Percentiles rank a stretch among this genome's conserved stretches.
These are phyloP conservation scores for Colletotrichum truncatum DNA, from an alignment of 2,329 filamentous ascomycete species.

Conservation along the genomic window DNA sequence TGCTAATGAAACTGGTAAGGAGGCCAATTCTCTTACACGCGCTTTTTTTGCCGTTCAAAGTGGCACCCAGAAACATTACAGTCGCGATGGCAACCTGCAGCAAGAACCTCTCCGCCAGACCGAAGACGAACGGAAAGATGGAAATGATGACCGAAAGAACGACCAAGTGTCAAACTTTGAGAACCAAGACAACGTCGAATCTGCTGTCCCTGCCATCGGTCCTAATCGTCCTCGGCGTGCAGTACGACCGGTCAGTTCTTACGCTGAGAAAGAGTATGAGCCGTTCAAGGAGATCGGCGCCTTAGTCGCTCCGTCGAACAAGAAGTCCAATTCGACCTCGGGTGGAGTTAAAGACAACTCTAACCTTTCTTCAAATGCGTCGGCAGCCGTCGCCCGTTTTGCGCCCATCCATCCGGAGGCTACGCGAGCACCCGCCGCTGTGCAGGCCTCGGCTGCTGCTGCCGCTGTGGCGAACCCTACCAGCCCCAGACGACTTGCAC, in stretches of 20 bases:
- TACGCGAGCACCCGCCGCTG: not conserved
- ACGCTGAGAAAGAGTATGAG: no score
- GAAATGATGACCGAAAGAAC: not conserved
- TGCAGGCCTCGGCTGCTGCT: not conserved
- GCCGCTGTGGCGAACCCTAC: no score
- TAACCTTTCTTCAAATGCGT: not conserved
- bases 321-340: no score
- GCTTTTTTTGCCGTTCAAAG: not conserved
- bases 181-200: no score
- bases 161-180: no score
- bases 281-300: no score
- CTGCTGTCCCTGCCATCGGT: no score
- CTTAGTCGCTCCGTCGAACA: no score
- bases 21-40: not conserved
- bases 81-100: not conserved
- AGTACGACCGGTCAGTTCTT: no score
- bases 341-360: no score
- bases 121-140: not conserved
- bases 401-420: not conserved
- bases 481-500: not conserved
- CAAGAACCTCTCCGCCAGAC: no score
- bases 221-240: no score
- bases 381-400: not conserved
- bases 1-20: accelerated
- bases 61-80: not conserved